phyloP scores from a whole-genome alignment of 2,329 filamentous ascomycete species.

The Leptographium galeiforme region DNA sequence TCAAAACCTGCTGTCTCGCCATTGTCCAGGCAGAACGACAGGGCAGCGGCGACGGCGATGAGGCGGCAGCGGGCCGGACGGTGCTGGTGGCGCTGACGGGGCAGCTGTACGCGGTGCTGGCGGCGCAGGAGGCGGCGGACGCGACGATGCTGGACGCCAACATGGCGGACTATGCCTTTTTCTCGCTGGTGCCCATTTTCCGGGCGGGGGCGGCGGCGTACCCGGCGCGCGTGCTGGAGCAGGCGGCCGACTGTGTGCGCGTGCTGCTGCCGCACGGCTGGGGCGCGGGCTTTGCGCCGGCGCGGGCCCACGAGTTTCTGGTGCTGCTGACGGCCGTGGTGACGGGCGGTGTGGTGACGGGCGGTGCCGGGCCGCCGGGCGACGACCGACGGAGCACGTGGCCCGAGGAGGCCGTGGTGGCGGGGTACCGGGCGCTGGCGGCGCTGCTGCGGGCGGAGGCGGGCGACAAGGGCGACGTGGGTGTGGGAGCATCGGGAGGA shows the following conservation, averaged over 20 bases:
- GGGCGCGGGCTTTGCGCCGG: conserved; percentile 54
- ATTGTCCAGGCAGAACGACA: conserved; percentile 26
- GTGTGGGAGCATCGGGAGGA: no score
- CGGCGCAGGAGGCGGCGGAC: conserved; percentile 28
- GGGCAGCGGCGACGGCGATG: conserved; percentile 13
- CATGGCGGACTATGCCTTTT: conserved; percentile 88
- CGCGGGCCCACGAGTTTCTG: conserved; percentile 71
- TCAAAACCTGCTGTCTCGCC: conserved; percentile 48
- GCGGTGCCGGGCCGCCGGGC: conserved; percentile 40
- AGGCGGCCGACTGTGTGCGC: conserved; percentile 60
- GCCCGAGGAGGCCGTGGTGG: conserved; percentile 61
- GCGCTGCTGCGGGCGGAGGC: conserved; percentile 49
- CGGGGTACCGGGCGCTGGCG: conserved; percentile 56
- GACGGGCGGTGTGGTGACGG: conserved; percentile 62
- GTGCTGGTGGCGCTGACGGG: conserved; percentile 31
- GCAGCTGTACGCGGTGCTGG: conserved; percentile 32
- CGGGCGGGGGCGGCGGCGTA: conserved; percentile 54
- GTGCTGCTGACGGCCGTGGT: conserved; percentile 73
- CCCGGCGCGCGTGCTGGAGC: conserved; percentile 59
- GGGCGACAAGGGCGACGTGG: conserved; percentile 16
- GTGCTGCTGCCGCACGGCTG: conserved; percentile 68
- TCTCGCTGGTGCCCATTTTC: conserved; percentile 79
- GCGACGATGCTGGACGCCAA: conserved; percentile 55
- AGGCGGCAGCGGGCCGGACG: conserved; percentile 22
- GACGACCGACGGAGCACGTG: conserved; percentile 28